Percentiles rank a stretch among this genome's conserved stretches.
Conservation (phyloP, 208 protist genomes). For the Crithidia mellificae region DNA sequence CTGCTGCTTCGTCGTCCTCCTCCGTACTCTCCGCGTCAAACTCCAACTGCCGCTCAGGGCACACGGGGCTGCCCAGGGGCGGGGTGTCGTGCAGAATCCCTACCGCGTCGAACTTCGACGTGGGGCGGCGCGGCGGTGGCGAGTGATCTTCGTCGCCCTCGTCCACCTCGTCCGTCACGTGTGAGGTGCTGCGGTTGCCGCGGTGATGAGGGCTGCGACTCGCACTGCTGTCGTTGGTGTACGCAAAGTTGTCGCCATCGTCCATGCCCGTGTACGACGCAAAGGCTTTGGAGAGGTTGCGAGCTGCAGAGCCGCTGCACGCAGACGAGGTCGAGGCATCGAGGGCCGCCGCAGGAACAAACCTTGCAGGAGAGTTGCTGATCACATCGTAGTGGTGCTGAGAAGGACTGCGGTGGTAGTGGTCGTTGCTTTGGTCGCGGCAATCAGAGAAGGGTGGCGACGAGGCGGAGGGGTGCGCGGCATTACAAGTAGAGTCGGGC, state of each 20-base stretch:
- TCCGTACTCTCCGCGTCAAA: not conserved
- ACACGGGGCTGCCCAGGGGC: not conserved
- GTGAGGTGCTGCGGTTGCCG: too few relatives aligned
- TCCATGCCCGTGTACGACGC: not conserved
- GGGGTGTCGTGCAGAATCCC: not conserved
- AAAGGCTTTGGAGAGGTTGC: constrained; percentile 3
- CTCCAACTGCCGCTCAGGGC: constrained; percentile 3
- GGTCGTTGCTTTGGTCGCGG: too few relatives aligned
- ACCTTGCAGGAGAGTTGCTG: not conserved
- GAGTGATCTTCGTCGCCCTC: not conserved
- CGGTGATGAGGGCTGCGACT: too few relatives aligned
- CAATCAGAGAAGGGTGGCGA: too few relatives aligned
- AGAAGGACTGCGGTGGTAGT: not conserved
- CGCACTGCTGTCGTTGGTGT: too few relatives aligned
- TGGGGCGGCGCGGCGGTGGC: constrained; percentile 6
- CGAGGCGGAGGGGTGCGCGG: too few relatives aligned
- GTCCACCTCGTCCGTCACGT: not conserved
- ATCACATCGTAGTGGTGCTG: not conserved
- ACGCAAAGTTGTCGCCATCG: too few relatives aligned
- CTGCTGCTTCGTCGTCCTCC: not conserved
- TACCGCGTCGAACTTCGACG: not conserved
- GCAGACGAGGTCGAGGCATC: not conserved
- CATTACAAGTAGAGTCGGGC: too few relatives aligned
- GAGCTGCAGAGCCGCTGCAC: not conserved
- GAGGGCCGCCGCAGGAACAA: not conserved